Percentiles rank a stretch among this genome's conserved stretches.
Evolutionary conservation across 106 monocot species (phyloP).

Genomic region (Dendrobium huoshanense): DNA sequence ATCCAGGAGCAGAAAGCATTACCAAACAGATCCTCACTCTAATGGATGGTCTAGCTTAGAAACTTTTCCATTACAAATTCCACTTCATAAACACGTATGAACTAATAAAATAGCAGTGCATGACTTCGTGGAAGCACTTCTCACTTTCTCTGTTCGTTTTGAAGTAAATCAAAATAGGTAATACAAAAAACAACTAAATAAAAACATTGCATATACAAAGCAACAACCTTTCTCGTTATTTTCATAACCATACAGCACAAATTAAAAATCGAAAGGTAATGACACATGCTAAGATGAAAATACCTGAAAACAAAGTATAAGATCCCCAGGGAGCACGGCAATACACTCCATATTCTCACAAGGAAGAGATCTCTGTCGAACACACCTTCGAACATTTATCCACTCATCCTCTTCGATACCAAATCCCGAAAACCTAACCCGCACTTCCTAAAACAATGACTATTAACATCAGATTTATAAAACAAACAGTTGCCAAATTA

Average conservation of each 20-base stretch:
- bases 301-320: constrained; percentile 98
- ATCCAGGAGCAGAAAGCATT: neutral
- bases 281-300: constrained; percentile 1
- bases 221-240: neutral
- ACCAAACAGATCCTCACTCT: neutral
- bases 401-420: constrained; percentile 96
- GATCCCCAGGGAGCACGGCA: constrained; percentile 88
- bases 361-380: constrained; percentile 91
- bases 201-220: neutral
- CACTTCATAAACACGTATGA: neutral
- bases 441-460: constrained; percentile 71
- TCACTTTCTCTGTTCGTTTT: neutral
- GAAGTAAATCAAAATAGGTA: neutral
- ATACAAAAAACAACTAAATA: neutral
- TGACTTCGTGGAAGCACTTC: neutral
- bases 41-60: neutral
- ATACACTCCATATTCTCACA: constrained; percentile 89
- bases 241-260: neutral
- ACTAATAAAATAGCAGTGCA: neutral
- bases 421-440: constrained; percentile 80
- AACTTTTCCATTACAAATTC: no score
- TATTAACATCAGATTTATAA: neutral
- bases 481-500: neutral
- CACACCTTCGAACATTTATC: constrained; percentile 74
- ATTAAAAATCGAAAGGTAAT: neutral